Base-by-base conservation (phyloP, 805 yeast genomes). In the Ogataea neopini region DNA sequence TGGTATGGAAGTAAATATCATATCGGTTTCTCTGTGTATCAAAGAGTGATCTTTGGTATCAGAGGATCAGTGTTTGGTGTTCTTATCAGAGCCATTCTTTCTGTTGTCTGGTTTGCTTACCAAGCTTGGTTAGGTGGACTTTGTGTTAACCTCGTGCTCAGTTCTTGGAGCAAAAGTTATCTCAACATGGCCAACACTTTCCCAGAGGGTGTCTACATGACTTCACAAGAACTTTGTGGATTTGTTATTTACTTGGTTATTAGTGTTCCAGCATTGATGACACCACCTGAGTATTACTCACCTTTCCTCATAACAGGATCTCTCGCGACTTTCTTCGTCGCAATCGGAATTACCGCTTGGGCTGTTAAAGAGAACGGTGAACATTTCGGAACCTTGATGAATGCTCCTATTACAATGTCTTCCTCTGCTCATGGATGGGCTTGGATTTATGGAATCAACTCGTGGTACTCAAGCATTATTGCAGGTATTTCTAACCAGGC, bases 101-200 rank as follows among this genome's bases (percentile, higher is more conserved):
- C 74, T 26, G 68, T 72, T 22, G 75, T 77, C 29, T 77, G 79
- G 76, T 73, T 66, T 49, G 71, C 73, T 1, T 66, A 70, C 11
- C 75, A 75, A 50, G 63, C 77, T 1, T 77, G 67, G 62, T 63
- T 76, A 9, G 79, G 80, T 29, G 79, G 76, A 1, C 71, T 70
- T 33, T 65, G 76, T 47, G 57, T 75, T 7, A 63, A 70, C 13
- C 60, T 67, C 25, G 59, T 77, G n/a, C 47, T 76, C 15, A 62
- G 69, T 13, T 60, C 74, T 20, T 66, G 72, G 59, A 69, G 72
- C 51, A 63, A 70, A 11, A 54, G 64, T 10, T 76, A 66, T 55
- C 60, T 68, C 57, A 66, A 59, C 41, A 60, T 75, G 63, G 59
- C 66, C 43, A 72, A 74, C 56, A 70, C 74, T 2, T 60, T 71